phyloP scores from a whole-genome alignment of 2,329 filamentous ascomycete species.

The Thielaviopsis euricoi region DNA sequence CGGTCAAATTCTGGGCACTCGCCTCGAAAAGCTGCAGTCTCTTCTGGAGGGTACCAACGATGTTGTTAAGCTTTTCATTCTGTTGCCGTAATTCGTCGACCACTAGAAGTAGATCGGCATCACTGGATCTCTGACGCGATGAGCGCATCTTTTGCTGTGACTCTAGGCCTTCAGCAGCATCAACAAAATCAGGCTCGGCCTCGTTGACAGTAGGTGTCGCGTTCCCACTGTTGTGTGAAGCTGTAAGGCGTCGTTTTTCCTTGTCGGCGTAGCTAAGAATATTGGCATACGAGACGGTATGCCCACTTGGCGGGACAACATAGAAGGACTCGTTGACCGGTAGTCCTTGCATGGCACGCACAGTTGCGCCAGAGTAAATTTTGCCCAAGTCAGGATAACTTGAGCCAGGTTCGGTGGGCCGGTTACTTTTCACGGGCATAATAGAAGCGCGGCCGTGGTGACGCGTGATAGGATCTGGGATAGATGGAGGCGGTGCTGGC shows the following conservation, averaged over 20 bases:
- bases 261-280: conserved; percentile 60
- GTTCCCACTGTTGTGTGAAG: conserved; percentile 26
- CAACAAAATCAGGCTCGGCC: conserved; percentile 75
- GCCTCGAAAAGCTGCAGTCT: conserved; percentile 88
- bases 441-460: conserved; percentile 7
- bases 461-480: conserved; percentile 1
- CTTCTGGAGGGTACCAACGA: conserved; percentile 72
- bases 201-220: conserved; percentile 35
- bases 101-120: conserved; percentile 43
- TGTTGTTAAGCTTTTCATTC: conserved; percentile 69
- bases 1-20: conserved; percentile 75
- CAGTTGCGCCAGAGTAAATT: conserved; percentile 71
- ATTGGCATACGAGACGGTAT: conserved; percentile 82
- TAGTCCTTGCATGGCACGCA: conserved; percentile 60
- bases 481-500: background rate
- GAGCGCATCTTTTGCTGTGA: conserved; percentile 25
- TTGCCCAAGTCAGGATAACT: conserved; percentile 60
- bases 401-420: background rate
- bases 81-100: conserved; percentile 73
- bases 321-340: conserved; percentile 71
- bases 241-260: conserved; percentile 42
- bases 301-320: conserved; percentile 79
- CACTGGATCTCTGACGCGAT: conserved; percentile 24
- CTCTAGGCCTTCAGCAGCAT: conserved; percentile 54
- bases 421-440: conserved; percentile 13